Evolutionary conservation across 1,139 yeast genomes (phyloP).

Genomic region (Hanseniaspora uvarum): DNA sequence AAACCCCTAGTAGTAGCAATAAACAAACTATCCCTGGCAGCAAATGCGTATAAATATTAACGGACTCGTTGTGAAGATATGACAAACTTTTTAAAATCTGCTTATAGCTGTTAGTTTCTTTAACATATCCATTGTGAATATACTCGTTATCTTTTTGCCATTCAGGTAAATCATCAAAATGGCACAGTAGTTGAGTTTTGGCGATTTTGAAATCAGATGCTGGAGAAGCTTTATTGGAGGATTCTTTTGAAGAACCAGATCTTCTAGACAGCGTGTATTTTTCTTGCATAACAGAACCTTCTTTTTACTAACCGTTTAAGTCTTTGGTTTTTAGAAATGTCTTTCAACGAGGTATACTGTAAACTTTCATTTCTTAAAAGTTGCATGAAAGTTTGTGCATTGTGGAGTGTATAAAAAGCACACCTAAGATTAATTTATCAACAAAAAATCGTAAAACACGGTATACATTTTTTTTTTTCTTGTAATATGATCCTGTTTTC

Average conservation of each 20-base stretch:
- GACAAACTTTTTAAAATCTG: conserved; percentile 48
- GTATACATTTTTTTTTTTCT: background rate
- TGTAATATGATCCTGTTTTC: no score
- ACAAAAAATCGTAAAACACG: background rate
- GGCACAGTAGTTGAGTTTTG: background rate
- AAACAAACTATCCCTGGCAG: conserved; percentile 49
- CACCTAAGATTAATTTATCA: background rate
- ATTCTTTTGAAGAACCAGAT: background rate
- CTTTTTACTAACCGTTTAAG: background rate
- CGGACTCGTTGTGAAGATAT: conserved; percentile 74
- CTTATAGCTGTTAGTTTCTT: conserved; percentile 47
- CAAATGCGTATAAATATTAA: conserved; percentile 73
- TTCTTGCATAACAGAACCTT: background rate
- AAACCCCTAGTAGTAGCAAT: conserved; percentile 21
- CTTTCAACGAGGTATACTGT: no score
- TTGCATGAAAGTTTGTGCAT: background rate
- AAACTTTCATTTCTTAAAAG: no score
- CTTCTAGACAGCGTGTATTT: background rate
- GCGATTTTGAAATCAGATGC: background rate
- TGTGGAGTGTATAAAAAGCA: background rate
- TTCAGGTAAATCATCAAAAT: conserved; percentile 49
- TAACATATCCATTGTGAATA: conserved; percentile 66
- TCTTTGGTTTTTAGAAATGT: background rate
- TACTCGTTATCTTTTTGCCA: conserved; percentile 87
- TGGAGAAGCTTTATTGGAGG: background rate